Conservation (phyloP, 306 rosid genomes). For the Cicer yamashitae region DNA sequence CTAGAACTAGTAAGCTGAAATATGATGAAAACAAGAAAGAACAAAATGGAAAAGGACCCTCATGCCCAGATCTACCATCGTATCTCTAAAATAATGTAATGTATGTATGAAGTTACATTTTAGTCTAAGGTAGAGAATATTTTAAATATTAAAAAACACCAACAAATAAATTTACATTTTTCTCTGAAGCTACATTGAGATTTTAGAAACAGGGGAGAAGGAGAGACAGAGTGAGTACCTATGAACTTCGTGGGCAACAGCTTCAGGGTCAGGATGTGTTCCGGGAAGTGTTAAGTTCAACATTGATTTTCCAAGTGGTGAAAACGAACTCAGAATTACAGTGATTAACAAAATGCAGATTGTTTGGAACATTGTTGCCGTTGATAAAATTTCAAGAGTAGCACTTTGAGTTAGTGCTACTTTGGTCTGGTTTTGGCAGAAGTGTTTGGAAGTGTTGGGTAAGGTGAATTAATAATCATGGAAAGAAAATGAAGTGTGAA, state of each 20-base stretch:
- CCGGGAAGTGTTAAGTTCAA: constrained; percentile 86
- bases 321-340: constrained; percentile 52
- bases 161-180: too few species aligned
- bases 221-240: constrained; percentile 49
- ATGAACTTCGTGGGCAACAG: constrained; percentile 80
- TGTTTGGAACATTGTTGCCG: constrained; percentile 50
- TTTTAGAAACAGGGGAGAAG: constrained; percentile 25
- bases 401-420: background rate
- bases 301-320: constrained; percentile 48
- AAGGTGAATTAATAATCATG: constrained; percentile 42
- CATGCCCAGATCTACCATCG: constrained; percentile 34
- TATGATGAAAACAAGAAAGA: background rate
- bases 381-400: constrained; percentile 21
- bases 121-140: too few species aligned
- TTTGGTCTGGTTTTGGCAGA: constrained; percentile 32
- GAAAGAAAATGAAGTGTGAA: constrained; percentile 38
- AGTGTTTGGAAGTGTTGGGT: constrained; percentile 41
- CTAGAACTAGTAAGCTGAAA: background rate
- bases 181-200: constrained; percentile 27
- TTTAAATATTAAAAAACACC: too few species aligned
- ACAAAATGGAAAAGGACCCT: constrained; percentile 6
- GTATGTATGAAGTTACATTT: background rate
- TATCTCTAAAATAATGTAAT: background rate
- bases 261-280: constrained; percentile 85
- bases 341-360: constrained; percentile 64